Evolutionary conservation across 2,329 filamentous ascomycete genomes (phyloP), one percentile per base, ranked within the genome.

Genomic region (Claviceps sp.): DNA sequence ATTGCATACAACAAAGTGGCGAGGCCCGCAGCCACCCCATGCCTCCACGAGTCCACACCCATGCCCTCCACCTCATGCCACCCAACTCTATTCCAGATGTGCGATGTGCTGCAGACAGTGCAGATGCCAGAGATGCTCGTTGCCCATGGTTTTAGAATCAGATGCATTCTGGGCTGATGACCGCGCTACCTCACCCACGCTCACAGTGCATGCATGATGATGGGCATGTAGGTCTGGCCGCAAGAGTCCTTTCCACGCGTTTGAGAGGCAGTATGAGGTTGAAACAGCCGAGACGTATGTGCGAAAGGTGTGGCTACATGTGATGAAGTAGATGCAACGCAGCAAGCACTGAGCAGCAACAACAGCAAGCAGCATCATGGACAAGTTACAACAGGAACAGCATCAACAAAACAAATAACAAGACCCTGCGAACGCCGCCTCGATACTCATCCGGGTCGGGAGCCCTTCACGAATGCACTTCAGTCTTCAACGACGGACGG

Each of bases 21-120:
- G 43, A 50, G 47, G 47, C 48, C 43, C 18, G 51, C 40, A 47
- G 49, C 48, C 51, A 53, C 51, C 47, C 47, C 41, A 20, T 38
- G 41, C 30, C 30, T 45, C 42, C 20, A n/a, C n/a, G n/a, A n/a
- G n/a, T n/a, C n/a, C n/a, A 20, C 24, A 20, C 20, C 11, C 22
- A 6, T 44, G 8, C 30, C 30, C 30, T 34, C 30, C 30, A 11
- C 9, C 30, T 34, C 30, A 11, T 34, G 30, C 30, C 30, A 34
- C 30, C 34, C 37, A 51, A 51, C 50, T 51, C 37, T 51, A 47
- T 47, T 47, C 26, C 38, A 44, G 13, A 37, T 18, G 22, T 14
- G 16, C 8, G 14, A 37, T 16, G 26, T 30, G 44, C 38, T 50
- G 30, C 30, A 34, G 30, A 34, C 9, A 34, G 9, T 34, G 30